Percentiles rank a stretch among this genome's conserved stretches.
Evolutionary conservation across 2,329 filamentous ascomycete species (phyloP).

Genomic region (Exophiala phaeomuriformis): DNA sequence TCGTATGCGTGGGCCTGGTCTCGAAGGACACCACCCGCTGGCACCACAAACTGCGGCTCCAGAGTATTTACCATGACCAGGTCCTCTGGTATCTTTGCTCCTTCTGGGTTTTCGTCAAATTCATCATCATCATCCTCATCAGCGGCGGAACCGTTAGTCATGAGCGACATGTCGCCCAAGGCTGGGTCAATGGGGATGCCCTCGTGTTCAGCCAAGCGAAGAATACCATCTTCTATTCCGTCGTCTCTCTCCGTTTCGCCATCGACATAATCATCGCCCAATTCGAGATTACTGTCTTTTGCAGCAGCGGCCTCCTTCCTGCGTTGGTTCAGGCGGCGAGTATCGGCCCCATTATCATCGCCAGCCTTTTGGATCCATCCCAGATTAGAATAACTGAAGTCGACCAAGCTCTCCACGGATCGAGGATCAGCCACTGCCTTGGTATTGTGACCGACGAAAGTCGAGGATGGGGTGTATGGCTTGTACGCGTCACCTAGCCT

Average conservation of each 20-base stretch:
- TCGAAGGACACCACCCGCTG: constrained; percentile 28
- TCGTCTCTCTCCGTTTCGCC: constrained; percentile 31
- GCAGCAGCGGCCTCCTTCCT: constrained; percentile 49
- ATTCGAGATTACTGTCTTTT: constrained; percentile 41
- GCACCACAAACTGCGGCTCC: constrained; percentile 25
- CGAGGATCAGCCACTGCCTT: constrained; percentile 81
- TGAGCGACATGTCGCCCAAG: constrained; percentile 21
- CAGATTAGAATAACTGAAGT: constrained; percentile 83
- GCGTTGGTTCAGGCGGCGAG: constrained; percentile 41
- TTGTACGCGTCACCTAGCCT: constrained; percentile 59
- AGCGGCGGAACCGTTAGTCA: constrained; percentile 7
- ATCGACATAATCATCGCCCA: constrained; percentile 40
- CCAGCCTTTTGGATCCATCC: constrained; percentile 63
- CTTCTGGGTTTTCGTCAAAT: constrained; percentile 26
- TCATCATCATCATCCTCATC: constrained; percentile 19
- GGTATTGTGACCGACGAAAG: constrained; percentile 83
- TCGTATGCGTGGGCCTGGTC: constrained; percentile 30
- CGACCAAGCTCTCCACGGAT: constrained; percentile 82
- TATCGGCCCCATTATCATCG: constrained; percentile 42
- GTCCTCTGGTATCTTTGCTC: constrained; percentile 6
- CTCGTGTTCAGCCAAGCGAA: constrained; percentile 26
- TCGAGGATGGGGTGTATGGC: constrained; percentile 81
- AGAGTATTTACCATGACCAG: constrained; percentile 6
- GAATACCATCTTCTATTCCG: constrained; percentile 15
- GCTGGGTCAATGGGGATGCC: constrained; percentile 41